phyloP scores from a whole-genome alignment of 495 filamentous ascomycete genomes.

The Tuber aestivum region DNA sequence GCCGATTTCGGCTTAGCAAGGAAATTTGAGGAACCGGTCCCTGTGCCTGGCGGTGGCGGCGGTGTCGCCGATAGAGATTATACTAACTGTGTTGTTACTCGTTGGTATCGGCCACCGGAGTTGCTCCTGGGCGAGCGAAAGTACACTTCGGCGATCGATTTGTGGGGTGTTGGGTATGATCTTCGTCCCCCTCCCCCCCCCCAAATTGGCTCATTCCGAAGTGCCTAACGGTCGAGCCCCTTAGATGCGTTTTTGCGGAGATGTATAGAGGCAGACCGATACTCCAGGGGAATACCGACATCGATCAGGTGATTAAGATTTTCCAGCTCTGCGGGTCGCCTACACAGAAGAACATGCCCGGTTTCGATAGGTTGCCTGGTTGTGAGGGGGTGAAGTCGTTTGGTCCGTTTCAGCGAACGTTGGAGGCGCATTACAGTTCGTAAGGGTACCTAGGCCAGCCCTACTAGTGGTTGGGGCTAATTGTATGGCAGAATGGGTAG shows the following conservation, averaged over 20 bases:
- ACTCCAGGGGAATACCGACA: constrained; percentile 78
- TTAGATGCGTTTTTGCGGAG: constrained; percentile 90
- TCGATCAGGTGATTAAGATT: constrained; percentile 82
- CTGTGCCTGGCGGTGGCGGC: constrained; percentile 69
- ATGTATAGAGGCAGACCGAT: constrained; percentile 96
- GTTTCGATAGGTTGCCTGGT: constrained; percentile 73
- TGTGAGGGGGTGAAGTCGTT: constrained; percentile 68
- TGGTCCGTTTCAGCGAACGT: constrained; percentile 57
- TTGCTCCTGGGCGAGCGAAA: constrained; percentile 74
- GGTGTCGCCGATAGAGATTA: constrained; percentile 86
- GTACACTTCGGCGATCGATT: constrained; percentile 94
- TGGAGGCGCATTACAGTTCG: constrained; percentile 67
- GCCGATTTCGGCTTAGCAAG: constrained; percentile 94
- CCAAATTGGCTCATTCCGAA: background rate
- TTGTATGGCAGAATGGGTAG: constrained; percentile 46
- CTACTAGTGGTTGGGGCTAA: constrained; percentile 29
- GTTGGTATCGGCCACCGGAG: constrained; percentile 96
- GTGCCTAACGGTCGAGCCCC: constrained; percentile 7
- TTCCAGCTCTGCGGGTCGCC: constrained; percentile 91
- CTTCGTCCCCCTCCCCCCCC: constrained; percentile 5
- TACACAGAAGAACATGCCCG: constrained; percentile 87
- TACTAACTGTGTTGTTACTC: constrained; percentile 87
- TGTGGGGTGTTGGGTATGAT: constrained; percentile 92
- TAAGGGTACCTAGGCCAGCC: constrained; percentile 41
- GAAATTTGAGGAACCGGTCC: constrained; percentile 82